Evolutionary conservation across 371 early-diverging fungal species (phyloP).

Genomic region (Modicella reniformis): DNA sequence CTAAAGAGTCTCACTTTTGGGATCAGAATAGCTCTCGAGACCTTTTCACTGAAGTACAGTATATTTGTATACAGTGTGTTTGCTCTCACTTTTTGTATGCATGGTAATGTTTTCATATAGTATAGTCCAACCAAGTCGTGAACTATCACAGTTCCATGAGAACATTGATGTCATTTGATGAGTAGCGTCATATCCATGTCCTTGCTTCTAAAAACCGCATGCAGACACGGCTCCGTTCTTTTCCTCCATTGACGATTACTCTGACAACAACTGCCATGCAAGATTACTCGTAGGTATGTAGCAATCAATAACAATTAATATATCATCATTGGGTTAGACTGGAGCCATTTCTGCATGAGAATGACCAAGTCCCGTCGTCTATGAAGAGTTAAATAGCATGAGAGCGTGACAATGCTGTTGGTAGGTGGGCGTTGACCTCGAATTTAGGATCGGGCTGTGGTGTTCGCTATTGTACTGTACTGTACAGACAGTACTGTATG

Average conservation of each 20-base stretch:
- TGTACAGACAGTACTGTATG: too few species aligned
- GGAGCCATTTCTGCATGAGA: not conserved
- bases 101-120: not conserved
- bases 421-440: not conserved
- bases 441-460: constrained; percentile 11
- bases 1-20: too few species aligned
- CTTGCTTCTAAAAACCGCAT: too few species aligned
- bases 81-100: too few species aligned
- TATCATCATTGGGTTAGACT: not conserved
- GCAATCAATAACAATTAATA: too few species aligned
- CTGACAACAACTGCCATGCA: too few species aligned
- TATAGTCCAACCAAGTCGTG: not conserved
- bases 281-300: not conserved
- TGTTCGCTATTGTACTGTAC: too few species aligned
- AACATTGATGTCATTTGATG: not conserved
- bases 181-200: not conserved
- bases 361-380: not conserved
- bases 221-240: too few species aligned
- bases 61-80: too few species aligned
- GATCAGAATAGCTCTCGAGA: not conserved
- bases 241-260: too few species aligned
- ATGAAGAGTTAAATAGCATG: not conserved
- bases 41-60: too few species aligned
- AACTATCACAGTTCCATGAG: not conserved
- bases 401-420: not conserved